These are phyloP conservation scores for Maudiozyma serrabonitensis DNA, from an alignment of 805 yeast genomes.

Conservation along the genomic window DNA sequence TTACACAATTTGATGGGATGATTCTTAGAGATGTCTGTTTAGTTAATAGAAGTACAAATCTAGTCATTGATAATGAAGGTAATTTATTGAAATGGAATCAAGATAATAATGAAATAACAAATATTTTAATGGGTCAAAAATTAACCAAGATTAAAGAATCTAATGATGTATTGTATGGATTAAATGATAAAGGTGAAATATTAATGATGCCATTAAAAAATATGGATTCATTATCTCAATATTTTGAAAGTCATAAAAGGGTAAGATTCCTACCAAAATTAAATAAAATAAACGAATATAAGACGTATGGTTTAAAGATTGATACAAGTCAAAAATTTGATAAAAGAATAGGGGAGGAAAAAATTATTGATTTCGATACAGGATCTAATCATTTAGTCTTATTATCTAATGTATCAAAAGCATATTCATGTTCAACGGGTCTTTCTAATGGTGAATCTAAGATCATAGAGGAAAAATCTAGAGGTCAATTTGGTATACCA, in stretches of 20 bases:
- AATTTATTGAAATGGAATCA: conserved; percentile 59
- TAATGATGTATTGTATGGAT: conserved; percentile 42
- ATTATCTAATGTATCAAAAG: conserved; percentile 48
- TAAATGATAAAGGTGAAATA: conserved; percentile 31
- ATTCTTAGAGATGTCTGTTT: conserved; percentile 48
- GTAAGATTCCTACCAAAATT: conserved; percentile 1
- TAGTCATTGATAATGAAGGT: conserved; percentile 61
- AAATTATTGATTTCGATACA: conserved; percentile 38
- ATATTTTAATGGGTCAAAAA: conserved; percentile 39
- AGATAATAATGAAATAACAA: conserved; percentile 18
- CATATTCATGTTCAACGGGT: conserved; percentile 57
- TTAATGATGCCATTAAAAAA: conserved; percentile 27
- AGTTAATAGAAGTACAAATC: conserved; percentile 33
- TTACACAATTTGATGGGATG: conserved; percentile 54
- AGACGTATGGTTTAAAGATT: conserved; percentile 14
- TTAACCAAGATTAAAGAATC: conserved; percentile 40
- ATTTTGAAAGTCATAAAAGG: neutral
- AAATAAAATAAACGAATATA: neutral
- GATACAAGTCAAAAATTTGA: conserved; percentile 14
- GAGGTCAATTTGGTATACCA: conserved; percentile 85
- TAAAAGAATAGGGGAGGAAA: conserved; percentile 39
- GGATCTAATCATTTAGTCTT: conserved; percentile 69
- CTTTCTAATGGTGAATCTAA: conserved; percentile 7
- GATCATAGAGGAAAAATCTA: conserved; percentile 22
- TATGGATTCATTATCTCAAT: neutral